phyloP scores from a whole-genome alignment of 2,329 filamentous ascomycete species.

The Phaeophleospora eucalypticola region DNA sequence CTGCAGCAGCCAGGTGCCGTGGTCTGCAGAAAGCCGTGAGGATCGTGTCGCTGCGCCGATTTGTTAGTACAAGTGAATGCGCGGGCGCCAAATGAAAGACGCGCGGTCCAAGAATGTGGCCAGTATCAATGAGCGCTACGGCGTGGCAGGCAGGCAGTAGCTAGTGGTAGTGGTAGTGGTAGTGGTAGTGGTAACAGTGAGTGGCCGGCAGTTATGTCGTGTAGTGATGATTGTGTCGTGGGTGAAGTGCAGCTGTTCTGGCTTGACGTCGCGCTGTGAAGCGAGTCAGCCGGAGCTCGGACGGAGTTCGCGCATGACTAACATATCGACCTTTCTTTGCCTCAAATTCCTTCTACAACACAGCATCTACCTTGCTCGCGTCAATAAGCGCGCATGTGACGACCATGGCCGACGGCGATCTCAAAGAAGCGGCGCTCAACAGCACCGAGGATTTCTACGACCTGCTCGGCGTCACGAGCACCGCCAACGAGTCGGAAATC shows the following conservation, averaged over 20 bases:
- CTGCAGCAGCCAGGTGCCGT: conserved; percentile 8
- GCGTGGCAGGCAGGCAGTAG: no score
- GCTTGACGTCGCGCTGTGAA: background rate
- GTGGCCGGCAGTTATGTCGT: background rate
- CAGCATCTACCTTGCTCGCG: background rate
- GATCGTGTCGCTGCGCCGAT: background rate
- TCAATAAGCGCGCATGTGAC: background rate
- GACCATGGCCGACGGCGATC: conserved; percentile 36
- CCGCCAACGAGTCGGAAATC: conserved; percentile 66
- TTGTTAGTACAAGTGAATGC: background rate
- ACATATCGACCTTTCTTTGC: background rate
- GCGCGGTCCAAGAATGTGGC: background rate
- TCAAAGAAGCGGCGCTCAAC: conserved; percentile 41
- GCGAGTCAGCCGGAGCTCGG: no score
- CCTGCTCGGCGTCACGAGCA: conserved; percentile 63
- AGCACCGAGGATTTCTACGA: conserved; percentile 66
- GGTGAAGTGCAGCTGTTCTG: background rate
- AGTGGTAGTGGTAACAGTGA: background rate
- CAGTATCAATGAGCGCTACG: conserved; percentile 3
- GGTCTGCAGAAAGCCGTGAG: conserved; percentile 7
- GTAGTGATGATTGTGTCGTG: background rate
- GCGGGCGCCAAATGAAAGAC: background rate
- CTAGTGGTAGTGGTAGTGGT: no score
- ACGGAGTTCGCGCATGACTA: background rate
- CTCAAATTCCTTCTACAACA: background rate